Evolutionary conservation across 2,329 filamentous ascomycete species (phyloP).

Genomic region (Polytolypa hystricis): DNA sequence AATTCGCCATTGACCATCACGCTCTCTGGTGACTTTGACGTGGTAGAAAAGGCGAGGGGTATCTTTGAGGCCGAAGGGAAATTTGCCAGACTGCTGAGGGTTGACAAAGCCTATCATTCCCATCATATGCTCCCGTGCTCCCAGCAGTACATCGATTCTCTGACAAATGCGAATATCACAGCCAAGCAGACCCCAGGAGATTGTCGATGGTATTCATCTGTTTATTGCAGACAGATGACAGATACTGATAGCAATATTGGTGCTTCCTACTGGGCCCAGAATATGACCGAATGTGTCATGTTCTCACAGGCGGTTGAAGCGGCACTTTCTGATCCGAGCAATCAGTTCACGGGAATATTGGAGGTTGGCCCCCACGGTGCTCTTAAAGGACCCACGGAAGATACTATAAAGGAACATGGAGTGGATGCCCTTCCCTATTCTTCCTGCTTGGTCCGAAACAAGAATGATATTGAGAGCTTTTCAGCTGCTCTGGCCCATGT

Average conservation of each 20-base stretch:
- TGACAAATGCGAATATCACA: conserved; percentile 1
- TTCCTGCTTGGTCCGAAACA: conserved; percentile 10
- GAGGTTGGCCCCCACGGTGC: conserved; percentile 30
- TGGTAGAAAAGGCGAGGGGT: conserved; percentile 16
- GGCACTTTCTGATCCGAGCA: conserved; percentile 2
- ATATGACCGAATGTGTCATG: conserved; percentile 12
- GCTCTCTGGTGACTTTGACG: conserved; percentile 22
- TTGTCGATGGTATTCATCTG: conserved; percentile 5
- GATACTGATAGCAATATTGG: neutral
- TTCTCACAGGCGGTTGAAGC: conserved; percentile 9
- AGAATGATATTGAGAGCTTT: conserved; percentile 12
- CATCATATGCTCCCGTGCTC: conserved; percentile 13
- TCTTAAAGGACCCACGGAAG: conserved; percentile 21
- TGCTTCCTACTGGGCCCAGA: conserved; percentile 15
- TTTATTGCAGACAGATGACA: conserved; percentile 1
- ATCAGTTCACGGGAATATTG: conserved; percentile 8
- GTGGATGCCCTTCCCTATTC: neutral
- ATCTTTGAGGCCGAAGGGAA: conserved; percentile 12
- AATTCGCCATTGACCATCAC: conserved; percentile 29
- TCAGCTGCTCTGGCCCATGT: conserved; percentile 9
- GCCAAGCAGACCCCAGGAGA: neutral
- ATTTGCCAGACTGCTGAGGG: conserved; percentile 13
- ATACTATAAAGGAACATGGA: conserved; percentile 11
- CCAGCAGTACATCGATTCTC: conserved; percentile 8
- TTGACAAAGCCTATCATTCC: conserved; percentile 18